phyloP scores from a whole-genome alignment of 805 yeast species.

The Candida methanosorbosa region DNA sequence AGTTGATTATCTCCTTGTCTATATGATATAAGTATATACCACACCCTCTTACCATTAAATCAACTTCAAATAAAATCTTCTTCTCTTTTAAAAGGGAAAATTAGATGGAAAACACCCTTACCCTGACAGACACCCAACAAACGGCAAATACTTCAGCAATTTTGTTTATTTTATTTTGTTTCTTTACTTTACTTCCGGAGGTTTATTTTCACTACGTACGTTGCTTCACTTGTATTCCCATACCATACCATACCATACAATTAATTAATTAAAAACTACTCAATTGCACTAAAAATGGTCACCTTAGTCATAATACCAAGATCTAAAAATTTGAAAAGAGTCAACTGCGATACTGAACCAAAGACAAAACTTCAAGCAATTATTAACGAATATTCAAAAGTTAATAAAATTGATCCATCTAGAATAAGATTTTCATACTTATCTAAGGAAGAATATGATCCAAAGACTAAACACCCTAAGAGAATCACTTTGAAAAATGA shows the following conservation, averaged over 20 bases:
- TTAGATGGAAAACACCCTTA: not conserved
- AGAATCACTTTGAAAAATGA: constrained; percentile 37
- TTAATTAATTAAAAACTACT: too few species aligned
- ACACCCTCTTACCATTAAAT: too few species aligned
- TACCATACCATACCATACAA: too few species aligned
- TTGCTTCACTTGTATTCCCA: too few species aligned
- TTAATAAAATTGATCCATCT: constrained; percentile 29
- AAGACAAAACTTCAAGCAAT: constrained; percentile 24
- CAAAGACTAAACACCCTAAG: constrained; percentile 21
- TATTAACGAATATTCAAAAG: constrained; percentile 34
- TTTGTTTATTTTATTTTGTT: too few species aligned
- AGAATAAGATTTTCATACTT: constrained; percentile 48
- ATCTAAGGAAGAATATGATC: constrained; percentile 18
- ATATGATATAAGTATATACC: too few species aligned
- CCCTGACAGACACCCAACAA: not conserved
- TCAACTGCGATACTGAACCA: constrained; percentile 31
- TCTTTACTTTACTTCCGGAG: too few species aligned
- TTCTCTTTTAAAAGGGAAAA: not conserved
- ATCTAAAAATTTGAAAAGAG: constrained; percentile 46
- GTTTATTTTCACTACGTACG: too few species aligned
- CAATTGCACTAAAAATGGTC: constrained; percentile 27
- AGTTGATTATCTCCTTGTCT: not conserved
- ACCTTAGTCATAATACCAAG: constrained; percentile 48
- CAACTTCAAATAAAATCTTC: too few species aligned
- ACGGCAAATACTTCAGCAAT: too few species aligned